phyloP scores from a whole-genome alignment of 768 basidiomycete genomes.

The Hericium coralloides region DNA sequence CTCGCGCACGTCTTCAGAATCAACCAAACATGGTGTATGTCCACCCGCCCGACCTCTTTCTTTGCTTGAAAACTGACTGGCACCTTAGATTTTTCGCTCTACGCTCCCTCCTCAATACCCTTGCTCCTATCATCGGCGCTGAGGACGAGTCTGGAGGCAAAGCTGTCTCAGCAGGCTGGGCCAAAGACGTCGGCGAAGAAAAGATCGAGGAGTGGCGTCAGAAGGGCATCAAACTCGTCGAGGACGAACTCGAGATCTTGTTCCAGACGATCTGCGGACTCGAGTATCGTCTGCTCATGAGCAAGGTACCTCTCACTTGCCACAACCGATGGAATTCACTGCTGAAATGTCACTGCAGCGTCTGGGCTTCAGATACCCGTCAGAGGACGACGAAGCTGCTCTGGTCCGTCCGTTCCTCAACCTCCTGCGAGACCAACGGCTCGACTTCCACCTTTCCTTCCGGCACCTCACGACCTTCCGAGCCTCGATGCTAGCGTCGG shows the following conservation, averaged over 20 bases:
- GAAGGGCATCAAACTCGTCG: conserved; percentile 41
- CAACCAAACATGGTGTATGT: conserved; percentile 78
- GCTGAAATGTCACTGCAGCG: conserved; percentile 35
- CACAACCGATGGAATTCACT: too few relatives aligned
- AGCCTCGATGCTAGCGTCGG: conserved; percentile 23
- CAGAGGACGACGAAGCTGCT: conserved; percentile 46
- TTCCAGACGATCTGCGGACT: conserved; percentile 47
- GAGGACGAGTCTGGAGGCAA: conserved; percentile 49
- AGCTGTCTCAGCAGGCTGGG: conserved; percentile 57
- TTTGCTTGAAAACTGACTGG: not conserved
- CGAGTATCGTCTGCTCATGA: conserved; percentile 65
- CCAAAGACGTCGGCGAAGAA: conserved; percentile 38
- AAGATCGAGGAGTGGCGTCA: conserved; percentile 54
- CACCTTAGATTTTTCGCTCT: conserved; percentile 61
- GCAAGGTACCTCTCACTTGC: conserved; percentile 38
- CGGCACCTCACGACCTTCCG: conserved; percentile 60
- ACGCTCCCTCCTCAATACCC: conserved; percentile 62
- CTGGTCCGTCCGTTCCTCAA: conserved; percentile 65
- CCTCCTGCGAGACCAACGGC: conserved; percentile 57
- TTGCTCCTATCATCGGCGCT: conserved; percentile 81
- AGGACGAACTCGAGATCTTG: conserved; percentile 53
- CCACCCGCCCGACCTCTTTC: not conserved
- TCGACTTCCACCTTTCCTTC: conserved; percentile 91
- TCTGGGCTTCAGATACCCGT: conserved; percentile 58
- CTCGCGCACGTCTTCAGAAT: conserved; percentile 26